phyloP scores from a whole-genome alignment of 2,329 filamentous ascomycete genomes.

The Arthroderma sp. region DNA sequence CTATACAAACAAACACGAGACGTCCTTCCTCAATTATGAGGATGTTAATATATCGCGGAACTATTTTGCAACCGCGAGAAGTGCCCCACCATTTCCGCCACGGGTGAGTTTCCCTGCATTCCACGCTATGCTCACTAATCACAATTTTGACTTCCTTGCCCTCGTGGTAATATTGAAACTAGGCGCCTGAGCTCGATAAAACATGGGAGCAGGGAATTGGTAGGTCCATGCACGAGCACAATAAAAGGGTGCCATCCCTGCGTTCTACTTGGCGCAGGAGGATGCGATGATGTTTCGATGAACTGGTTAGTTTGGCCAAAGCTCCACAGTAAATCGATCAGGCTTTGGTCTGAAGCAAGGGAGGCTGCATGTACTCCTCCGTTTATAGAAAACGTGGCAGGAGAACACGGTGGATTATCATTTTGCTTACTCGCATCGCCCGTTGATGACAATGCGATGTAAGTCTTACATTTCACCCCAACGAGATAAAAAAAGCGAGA shows the following conservation, averaged over 20 bases:
- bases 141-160: background rate
- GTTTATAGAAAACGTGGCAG: background rate
- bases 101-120: background rate
- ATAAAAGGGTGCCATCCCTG: background rate
- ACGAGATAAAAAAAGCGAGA: background rate
- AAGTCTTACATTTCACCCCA: background rate
- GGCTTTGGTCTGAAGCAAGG: background rate
- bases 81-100: no score
- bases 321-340: background rate
- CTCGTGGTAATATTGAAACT: background rate
- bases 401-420: background rate
- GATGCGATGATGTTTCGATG: background rate
- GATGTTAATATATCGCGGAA: background rate
- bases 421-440: background rate
- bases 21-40: background rate
- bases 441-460: background rate
- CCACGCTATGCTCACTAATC: background rate
- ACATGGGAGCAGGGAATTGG: background rate
- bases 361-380: background rate
- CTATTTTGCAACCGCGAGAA: background rate
- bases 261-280: background rate
- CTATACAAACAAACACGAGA: background rate
- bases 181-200: background rate
- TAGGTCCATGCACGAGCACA: background rate
- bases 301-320: background rate